Evolutionary conservation across 306 rosid species (phyloP), one percentile per base, ranked within the genome.

Genomic region (Senna siamea): DNA sequence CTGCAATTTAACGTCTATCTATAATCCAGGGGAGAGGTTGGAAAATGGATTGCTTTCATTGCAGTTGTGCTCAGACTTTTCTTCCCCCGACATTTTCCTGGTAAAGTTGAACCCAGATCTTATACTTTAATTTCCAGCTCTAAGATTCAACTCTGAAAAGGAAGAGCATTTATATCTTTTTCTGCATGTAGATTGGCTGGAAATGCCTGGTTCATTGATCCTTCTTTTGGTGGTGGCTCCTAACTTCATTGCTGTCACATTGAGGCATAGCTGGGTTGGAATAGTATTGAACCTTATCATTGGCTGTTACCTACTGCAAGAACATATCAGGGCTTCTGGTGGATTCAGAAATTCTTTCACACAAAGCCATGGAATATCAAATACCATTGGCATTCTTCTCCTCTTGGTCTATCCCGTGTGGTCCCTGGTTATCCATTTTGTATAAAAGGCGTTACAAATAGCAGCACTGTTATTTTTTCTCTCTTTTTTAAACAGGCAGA

Each of bases 261-360:
- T 88, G 68, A 93, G 90, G 84, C 77, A 74, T 52, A 84, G 76
- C 41, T 86, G 86, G 92, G 60, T 88, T 43, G 93, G 92, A 20
- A 22, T 86, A 7, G 37, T 75, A 14, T 85, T 93, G 60, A 89
- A 91, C 58, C 87, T 93, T 60, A 10, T 83, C 43, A 86, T 93
- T 58, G 97, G 93, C 38, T 89, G 96, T 48, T 93, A 91, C 80
- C 86, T 93, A 11, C 72, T 91, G 12, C 98, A 93, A 89, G 92
- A 93, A 77, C 98, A 93, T 82, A 86, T 93, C 52, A 74, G 97
- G 20, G 93, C 98, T 8, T 79, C 96, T 3, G 97, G 98, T 41
- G 97, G 98, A 37, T 91, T 93, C 88, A 83, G 88, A 84, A 89
- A 89, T 76, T 89, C 98, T 46, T 83, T 93, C 76, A 93, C 98